Percentiles rank a stretch among this genome's conserved stretches.
Evolutionary conservation across 2,329 filamentous ascomycete species (phyloP).

Genomic region (Xenoacremonium recifei): DNA sequence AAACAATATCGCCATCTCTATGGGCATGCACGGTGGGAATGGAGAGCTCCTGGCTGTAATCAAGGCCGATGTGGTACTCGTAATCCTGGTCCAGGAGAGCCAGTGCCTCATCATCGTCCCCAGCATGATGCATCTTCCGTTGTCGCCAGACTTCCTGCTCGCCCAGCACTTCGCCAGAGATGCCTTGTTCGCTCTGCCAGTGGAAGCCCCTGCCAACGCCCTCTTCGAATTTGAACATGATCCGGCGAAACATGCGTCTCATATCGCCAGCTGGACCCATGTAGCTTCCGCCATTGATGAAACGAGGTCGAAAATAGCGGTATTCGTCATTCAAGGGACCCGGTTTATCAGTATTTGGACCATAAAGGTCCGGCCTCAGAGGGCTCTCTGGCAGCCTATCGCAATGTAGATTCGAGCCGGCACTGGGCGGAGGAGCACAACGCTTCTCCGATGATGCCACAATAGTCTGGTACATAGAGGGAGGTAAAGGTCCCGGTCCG

Average conservation of each 20-base stretch:
- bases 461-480: slow-evolving; percentile 22
- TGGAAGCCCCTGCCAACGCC: not conserved
- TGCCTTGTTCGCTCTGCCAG: slow-evolving; percentile 12
- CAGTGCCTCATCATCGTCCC: not conserved
- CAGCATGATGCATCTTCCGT: not conserved
- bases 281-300: slow-evolving; percentile 18
- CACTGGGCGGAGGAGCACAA: slow-evolving; percentile 16
- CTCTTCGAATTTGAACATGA: not conserved
- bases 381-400: slow-evolving; percentile 21
- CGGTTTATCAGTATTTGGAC: slow-evolving; percentile 17
- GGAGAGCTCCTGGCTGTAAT: slow-evolving; percentile 24
- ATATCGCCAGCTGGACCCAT: slow-evolving; percentile 20
- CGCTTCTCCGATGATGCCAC: slow-evolving; percentile 22
- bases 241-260: slow-evolving; percentile 14
- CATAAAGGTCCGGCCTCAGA: slow-evolving; percentile 21
- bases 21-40: not conserved
- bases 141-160: slow-evolving; percentile 21
- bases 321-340: not conserved
- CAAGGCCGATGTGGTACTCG: slow-evolving; percentile 23
- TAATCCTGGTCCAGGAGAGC: slow-evolving; percentile 6
- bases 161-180: slow-evolving; percentile 21
- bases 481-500: slow-evolving; percentile 8
- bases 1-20: not conserved
- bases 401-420: slow-evolving; percentile 22
- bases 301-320: slow-evolving; percentile 17